Conservation (phyloP, 805 yeast species). For the Naumovozyma dairenensis region DNA sequence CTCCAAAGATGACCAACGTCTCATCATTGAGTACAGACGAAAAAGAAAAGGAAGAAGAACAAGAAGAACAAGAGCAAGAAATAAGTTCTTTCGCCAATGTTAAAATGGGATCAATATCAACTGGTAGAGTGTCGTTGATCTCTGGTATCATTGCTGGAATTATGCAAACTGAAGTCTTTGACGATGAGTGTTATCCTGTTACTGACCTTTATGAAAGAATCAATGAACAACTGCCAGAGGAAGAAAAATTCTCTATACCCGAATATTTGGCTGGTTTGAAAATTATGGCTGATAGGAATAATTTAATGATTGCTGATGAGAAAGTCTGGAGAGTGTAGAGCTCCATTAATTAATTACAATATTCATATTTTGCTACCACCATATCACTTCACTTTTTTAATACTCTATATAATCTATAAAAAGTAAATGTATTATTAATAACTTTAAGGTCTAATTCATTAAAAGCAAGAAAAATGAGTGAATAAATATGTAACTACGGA, state of each 20-base stretch:
- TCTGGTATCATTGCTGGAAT: constrained; percentile 39
- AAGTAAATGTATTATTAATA: too few species aligned
- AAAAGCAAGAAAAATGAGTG: too few species aligned
- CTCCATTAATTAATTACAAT: neutral
- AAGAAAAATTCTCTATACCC: constrained; percentile 36
- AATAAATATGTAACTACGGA: too few species aligned
- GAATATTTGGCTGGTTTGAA: constrained; percentile 38
- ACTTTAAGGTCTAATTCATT: too few species aligned
- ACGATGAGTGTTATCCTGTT: constrained; percentile 36
- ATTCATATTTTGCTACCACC: too few species aligned
- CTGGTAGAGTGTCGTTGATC: constrained; percentile 39
- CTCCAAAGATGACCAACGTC: constrained; percentile 16
- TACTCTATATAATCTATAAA: too few species aligned
- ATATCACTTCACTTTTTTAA: too few species aligned
- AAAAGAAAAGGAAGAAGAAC: too few species aligned
- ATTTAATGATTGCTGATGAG: constrained; percentile 40
- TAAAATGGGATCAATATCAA: constrained; percentile 35
- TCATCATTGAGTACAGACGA: too few species aligned
- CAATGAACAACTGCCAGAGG: constrained; percentile 38
- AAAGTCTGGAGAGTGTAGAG: constrained; percentile 39
- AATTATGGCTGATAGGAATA: constrained; percentile 36
- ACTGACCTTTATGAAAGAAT: constrained; percentile 32
- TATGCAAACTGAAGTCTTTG: constrained; percentile 35
- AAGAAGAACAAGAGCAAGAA: constrained; percentile 14
- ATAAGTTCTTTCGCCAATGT: constrained; percentile 13